Percentiles rank a stretch among this genome's conserved stretches.
phyloP scores from a whole-genome alignment of 2,329 filamentous ascomycete genomes.

The Phialophora tarda region DNA sequence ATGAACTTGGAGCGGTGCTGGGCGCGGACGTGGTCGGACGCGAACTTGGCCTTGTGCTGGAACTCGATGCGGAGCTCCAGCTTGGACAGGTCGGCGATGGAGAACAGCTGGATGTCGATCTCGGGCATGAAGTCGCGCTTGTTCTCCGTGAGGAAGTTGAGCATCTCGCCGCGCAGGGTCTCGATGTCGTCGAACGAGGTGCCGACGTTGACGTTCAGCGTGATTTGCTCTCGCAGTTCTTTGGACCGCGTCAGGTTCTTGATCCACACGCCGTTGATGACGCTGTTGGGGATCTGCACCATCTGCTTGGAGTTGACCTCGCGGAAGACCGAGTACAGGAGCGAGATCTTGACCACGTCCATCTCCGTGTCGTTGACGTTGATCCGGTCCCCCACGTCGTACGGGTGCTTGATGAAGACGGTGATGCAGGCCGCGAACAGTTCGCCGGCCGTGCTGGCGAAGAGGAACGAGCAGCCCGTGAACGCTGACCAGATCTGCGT shows the following conservation, averaged over 20 bases:
- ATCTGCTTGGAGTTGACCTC: constrained; percentile 44
- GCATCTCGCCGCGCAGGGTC: constrained; percentile 41
- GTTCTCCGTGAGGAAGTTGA: constrained; percentile 46
- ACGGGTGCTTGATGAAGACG: constrained; percentile 43
- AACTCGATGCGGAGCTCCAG: constrained; percentile 45
- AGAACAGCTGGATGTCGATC: constrained; percentile 44
- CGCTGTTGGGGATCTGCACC: constrained; percentile 46
- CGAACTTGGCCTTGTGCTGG: constrained; percentile 40
- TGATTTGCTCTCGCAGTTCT: constrained; percentile 46
- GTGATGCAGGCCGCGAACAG: constrained; percentile 41
- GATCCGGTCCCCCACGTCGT: constrained; percentile 45
- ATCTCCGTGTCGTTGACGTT: constrained; percentile 39
- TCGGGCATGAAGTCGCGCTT: constrained; percentile 45
- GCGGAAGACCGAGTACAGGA: constrained; percentile 46
- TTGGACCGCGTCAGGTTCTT: constrained; percentile 47
- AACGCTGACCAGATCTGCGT: constrained; percentile 31
- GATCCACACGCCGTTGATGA: constrained; percentile 47
- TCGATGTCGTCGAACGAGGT: constrained; percentile 45
- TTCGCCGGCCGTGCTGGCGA: constrained; percentile 40
- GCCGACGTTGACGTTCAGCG: constrained; percentile 39
- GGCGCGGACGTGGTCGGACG: constrained; percentile 18
- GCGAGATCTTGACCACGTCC: constrained; percentile 44
- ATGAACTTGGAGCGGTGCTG: constrained; percentile 35
- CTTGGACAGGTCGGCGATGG: constrained; percentile 42
- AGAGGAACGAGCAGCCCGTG: constrained; percentile 39